A percentile compares a stretch with the other conserved stretches of the same genome.
phyloP scores from a whole-genome alignment of 192 early-diverging fungal species.

The Coemansia sp. region DNA sequence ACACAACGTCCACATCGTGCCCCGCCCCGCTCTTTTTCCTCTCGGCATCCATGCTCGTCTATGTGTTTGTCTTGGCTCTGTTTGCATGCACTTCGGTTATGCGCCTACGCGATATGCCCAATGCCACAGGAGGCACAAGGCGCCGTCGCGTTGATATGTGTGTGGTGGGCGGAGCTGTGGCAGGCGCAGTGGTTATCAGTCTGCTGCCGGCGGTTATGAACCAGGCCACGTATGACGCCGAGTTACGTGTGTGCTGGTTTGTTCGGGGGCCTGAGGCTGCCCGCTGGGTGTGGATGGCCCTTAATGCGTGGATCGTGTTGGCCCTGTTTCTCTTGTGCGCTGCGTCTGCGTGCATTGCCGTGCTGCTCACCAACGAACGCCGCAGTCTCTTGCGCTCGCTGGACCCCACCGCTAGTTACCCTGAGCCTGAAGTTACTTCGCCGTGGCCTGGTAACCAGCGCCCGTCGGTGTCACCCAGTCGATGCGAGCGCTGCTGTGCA shows the following conservation, averaged over 20 bases:
- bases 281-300: slow-evolving; percentile 50
- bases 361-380: slow-evolving; percentile 45
- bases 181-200: slow-evolving; percentile 19
- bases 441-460: no score
- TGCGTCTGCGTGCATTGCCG: slow-evolving; percentile 28
- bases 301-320: slow-evolving; percentile 39
- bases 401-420: no score
- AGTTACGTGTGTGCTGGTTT: slow-evolving; percentile 38
- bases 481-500: no score
- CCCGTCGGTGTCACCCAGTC: no score
- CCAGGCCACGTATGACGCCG: slow-evolving; percentile 18
- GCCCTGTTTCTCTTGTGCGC: slow-evolving; percentile 36
- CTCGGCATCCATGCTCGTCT: slow-evolving; percentile 38
- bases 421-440: no score
- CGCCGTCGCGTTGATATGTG: neutral
- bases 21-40: slow-evolving; percentile 42
- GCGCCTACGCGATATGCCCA: slow-evolving; percentile 39
- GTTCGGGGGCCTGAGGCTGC: slow-evolving; percentile 11
- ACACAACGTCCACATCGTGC: slow-evolving; percentile 26
- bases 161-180: neutral
- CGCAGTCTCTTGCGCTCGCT: slow-evolving; percentile 33
- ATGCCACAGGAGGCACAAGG: neutral
- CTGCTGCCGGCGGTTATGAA: slow-evolving; percentile 38
- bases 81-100: slow-evolving; percentile 38
- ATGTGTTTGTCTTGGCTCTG: slow-evolving; percentile 36